A percentile compares a stretch with the other conserved stretches of the same genome.
Conservation (phyloP, 1,284 basidiomycete species). For the Limonomyces culmigenus region DNA sequence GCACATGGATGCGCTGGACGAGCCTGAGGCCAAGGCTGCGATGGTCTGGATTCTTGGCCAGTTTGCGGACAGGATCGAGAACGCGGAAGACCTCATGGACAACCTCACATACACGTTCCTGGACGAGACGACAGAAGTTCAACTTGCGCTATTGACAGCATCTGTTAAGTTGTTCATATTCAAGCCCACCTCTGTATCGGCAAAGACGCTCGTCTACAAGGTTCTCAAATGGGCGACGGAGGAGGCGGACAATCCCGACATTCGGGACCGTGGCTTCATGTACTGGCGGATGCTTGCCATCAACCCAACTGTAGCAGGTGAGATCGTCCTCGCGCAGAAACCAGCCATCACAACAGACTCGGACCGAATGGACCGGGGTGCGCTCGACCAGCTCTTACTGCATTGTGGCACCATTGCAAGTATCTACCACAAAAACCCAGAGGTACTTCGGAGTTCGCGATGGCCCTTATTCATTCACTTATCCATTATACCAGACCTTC, state of each 20-base stretch:
- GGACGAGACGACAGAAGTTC: conserved; percentile 91
- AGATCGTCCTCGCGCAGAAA: conserved; percentile 89
- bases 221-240: conserved; percentile 97
- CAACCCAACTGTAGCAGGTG: conserved; percentile 77
- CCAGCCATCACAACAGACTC: conserved; percentile 96
- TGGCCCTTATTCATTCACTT: conserved; percentile 2
- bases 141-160: conserved; percentile 89
- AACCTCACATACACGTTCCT: conserved; percentile 85
- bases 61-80: conserved; percentile 92
- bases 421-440: conserved; percentile 81
- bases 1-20: conserved; percentile 83
- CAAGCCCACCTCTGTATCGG: conserved; percentile 69
- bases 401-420: conserved; percentile 75
- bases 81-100: conserved; percentile 88
- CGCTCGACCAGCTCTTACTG: conserved; percentile 76
- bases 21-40: conserved; percentile 90
- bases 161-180: conserved; percentile 95
- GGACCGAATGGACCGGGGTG: conserved; percentile 91
- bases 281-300: conserved; percentile 97
- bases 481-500: conserved; percentile 44
- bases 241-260: conserved; percentile 92
- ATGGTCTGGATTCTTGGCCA: conserved; percentile 99
- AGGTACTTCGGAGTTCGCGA: conserved; percentile 24
- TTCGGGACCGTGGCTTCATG: conserved; percentile 96
- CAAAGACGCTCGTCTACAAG: conserved; percentile 86